These are phyloP conservation scores for Schizosaccharomyces lindneri DNA, from an alignment of 805 yeast species.

Conservation along the genomic window DNA sequence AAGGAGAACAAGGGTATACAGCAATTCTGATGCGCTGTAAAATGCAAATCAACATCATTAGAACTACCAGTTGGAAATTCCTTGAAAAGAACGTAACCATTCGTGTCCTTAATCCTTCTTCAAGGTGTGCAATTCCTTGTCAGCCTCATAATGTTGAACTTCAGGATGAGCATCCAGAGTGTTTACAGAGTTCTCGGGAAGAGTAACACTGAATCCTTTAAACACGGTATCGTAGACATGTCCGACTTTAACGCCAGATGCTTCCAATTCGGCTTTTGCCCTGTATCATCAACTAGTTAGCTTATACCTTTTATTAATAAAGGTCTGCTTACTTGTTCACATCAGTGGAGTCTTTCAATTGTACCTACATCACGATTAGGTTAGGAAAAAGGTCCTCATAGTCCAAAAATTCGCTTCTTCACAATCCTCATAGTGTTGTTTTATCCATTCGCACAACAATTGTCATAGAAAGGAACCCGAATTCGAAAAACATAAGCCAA, in stretches of 20 bases:
- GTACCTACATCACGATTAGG: not conserved
- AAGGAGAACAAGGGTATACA: too few relatives aligned
- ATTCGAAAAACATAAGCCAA: too few relatives aligned
- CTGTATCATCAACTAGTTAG: not conserved
- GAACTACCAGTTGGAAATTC: not conserved
- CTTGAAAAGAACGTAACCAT: not conserved
- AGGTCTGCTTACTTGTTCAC: too few relatives aligned
- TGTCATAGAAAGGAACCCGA: too few relatives aligned
- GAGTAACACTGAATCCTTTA: conserved; percentile 1
- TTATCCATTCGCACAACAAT: too few relatives aligned
- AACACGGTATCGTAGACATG: not conserved
- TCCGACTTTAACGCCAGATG: not conserved
- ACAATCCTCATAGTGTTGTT: too few relatives aligned
- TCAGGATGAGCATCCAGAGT: not conserved
- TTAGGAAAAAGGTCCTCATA: too few relatives aligned
- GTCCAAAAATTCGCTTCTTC: too few relatives aligned
- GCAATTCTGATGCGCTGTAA: too few relatives aligned
- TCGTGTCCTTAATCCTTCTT: not conserved
- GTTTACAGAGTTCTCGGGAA: not conserved
- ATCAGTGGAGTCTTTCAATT: not conserved
- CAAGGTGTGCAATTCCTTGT: not conserved
- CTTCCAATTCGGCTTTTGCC: not conserved
- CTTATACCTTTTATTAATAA: too few relatives aligned
- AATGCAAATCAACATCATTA: too few relatives aligned
- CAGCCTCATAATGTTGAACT: not conserved